phyloP scores from a whole-genome alignment of 23 red algal genomes.

The Gracilaria caudata region DNA sequence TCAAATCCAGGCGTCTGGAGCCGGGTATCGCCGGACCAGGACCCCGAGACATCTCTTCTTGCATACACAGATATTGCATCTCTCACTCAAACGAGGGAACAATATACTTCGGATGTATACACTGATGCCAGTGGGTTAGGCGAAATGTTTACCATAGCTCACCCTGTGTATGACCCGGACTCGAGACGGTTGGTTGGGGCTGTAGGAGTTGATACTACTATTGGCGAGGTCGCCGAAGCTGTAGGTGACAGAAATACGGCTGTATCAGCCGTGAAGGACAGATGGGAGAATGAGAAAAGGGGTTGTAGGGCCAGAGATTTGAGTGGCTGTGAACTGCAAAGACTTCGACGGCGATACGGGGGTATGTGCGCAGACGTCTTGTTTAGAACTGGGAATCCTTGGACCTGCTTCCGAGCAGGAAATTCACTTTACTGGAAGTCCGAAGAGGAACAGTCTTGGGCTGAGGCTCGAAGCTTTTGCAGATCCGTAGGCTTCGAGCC shows the following conservation, averaged over 20 bases:
- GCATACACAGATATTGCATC: slow-evolving; percentile 30
- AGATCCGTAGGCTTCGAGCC: neutral
- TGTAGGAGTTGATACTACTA: slow-evolving; percentile 27
- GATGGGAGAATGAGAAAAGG: slow-evolving; percentile 1
- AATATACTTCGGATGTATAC: slow-evolving; percentile 32
- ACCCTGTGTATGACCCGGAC: slow-evolving; percentile 1
- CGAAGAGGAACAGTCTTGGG: neutral
- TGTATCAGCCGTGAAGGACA: neutral
- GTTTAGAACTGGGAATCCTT: neutral
- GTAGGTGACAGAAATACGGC: slow-evolving; percentile 18
- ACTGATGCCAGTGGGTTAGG: slow-evolving; percentile 12
- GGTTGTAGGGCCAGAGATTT: slow-evolving; percentile 2
- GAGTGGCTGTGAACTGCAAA: slow-evolving; percentile 19
- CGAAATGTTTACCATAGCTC: slow-evolving; percentile 36
- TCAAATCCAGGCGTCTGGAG: slow-evolving; percentile 16
- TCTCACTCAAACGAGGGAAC: slow-evolving; percentile 28
- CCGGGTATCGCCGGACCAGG: neutral
- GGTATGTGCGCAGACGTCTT: slow-evolving; percentile 25
- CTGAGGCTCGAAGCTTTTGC: neutral
- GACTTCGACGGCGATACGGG: slow-evolving; percentile 14
- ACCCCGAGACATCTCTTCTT: neutral
- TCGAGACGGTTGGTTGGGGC: neutral
- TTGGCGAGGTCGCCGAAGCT: slow-evolving; percentile 4
- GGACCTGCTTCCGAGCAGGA: slow-evolving; percentile 13
- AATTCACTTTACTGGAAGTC: neutral